Percentiles rank a stretch among this genome's conserved stretches.
phyloP scores from a whole-genome alignment of 202 grass and related monocot genomes.

The Schoenoplectus triqueter region DNA sequence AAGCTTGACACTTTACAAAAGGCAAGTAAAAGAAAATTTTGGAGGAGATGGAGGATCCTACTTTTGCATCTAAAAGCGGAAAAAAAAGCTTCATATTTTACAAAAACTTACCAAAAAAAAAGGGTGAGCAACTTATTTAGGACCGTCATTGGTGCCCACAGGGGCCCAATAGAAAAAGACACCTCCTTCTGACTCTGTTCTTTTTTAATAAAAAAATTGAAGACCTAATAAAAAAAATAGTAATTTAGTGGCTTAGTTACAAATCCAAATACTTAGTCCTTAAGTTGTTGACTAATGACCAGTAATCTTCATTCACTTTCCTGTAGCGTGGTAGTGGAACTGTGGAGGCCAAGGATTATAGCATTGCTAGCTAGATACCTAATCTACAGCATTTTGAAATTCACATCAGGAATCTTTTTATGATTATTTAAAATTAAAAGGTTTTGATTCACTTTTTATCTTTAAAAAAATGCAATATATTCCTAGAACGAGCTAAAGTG shows the following conservation, averaged over 20 bases:
- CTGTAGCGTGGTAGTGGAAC: neutral
- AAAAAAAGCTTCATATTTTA: neutral
- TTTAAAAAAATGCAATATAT: too few relatives aligned
- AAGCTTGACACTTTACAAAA: constrained; percentile 9
- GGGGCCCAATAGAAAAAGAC: neutral
- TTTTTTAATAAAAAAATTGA: neutral
- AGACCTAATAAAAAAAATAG: neutral
- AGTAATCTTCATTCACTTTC: neutral
- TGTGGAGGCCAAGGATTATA: neutral
- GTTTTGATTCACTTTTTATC: too few relatives aligned
- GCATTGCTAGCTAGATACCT: neutral
- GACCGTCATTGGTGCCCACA: neutral
- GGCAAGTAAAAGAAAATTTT: neutral
- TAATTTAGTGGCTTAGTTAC: neutral
- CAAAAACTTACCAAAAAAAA: neutral
- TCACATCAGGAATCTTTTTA: too few relatives aligned
- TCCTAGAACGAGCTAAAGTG: too few relatives aligned
- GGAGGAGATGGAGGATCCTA: neutral
- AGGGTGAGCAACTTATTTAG: neutral
- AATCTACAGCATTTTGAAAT: neutral
- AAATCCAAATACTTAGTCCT: neutral
- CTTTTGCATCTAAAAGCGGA: constrained; percentile 21
- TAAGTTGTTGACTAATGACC: neutral
- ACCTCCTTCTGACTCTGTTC: too few relatives aligned
- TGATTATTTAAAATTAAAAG: too few relatives aligned